Evolutionary conservation across 1,139 yeast genomes (phyloP).

Genomic region (Kurtzmaniella quercitrusa): DNA sequence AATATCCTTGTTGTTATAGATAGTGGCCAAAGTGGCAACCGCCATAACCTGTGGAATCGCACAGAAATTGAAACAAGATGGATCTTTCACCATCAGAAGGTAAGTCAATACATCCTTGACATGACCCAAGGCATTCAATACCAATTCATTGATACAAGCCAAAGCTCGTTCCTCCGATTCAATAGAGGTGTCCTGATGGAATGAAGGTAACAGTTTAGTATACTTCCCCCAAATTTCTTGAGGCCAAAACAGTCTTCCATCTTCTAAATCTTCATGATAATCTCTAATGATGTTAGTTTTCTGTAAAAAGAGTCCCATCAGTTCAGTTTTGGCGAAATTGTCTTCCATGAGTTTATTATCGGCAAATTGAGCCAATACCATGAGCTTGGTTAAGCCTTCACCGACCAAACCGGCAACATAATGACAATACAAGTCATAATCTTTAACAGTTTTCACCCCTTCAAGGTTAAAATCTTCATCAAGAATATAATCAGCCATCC

Average conservation of each 20-base stretch:
- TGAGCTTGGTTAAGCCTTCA: constrained; percentile 83
- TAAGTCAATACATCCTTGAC: constrained; percentile 75
- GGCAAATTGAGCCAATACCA: constrained; percentile 64
- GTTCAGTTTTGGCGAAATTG: constrained; percentile 58
- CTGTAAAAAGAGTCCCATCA: constrained; percentile 94
- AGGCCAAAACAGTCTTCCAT: constrained; percentile 97
- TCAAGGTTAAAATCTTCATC: constrained; percentile 73
- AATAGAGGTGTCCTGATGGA: constrained; percentile 40
- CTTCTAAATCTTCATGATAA: constrained; percentile 85
- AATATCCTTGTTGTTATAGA: constrained; percentile 76
- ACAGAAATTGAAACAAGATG: constrained; percentile 83
- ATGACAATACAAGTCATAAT: constrained; percentile 89
- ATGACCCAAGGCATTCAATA: constrained; percentile 73
- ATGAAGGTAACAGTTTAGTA: constrained; percentile 58
- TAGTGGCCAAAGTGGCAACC: constrained; percentile 83
- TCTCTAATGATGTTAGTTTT: constrained; percentile 96
- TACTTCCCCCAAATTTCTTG: constrained; percentile 87
- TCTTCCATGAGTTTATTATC: constrained; percentile 47
- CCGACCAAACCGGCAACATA: constrained; percentile 98
- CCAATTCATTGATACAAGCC: constrained; percentile 77
- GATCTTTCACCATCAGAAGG: constrained; percentile 73
- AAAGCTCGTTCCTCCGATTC: constrained; percentile 51
- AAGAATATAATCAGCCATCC: constrained; percentile 92
- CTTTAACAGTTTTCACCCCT: constrained; percentile 75
- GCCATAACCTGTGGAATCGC: constrained; percentile 99